Evolutionary conservation across 352 stramenopile species (phyloP).

Genomic region (Stramenopiles sp.): DNA sequence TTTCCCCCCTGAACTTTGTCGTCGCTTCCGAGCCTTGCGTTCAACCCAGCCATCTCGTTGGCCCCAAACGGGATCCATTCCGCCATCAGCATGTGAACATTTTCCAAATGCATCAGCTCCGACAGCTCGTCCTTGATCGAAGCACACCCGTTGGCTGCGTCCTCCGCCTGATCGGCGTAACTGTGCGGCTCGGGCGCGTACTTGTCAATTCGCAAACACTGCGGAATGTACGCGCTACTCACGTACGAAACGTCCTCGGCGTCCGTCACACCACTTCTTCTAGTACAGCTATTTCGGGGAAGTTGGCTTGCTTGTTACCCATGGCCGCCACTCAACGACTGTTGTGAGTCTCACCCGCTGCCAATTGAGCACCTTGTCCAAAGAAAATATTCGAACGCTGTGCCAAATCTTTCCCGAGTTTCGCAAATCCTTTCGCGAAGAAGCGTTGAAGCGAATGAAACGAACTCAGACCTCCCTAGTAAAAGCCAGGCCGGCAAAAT

Average conservation of each 20-base stretch:
- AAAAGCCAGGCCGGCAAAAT: no score
- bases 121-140: constrained; percentile 82
- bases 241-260: constrained; percentile 93
- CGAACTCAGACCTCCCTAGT: no score
- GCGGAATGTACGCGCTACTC: constrained; percentile 85
- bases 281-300: no score
- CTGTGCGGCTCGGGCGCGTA: constrained; percentile 77
- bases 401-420: no score
- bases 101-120: constrained; percentile 92
- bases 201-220: constrained; percentile 68
- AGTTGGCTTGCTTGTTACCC: no score
- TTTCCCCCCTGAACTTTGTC: constrained; percentile 85
- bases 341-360: no score
- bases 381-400: no score
- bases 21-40: constrained; percentile 80
- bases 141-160: constrained; percentile 66
- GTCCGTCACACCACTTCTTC: constrained; percentile 81
- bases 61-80: constrained; percentile 94
- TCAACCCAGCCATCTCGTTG: constrained; percentile 91
- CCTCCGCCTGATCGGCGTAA: constrained; percentile 80
- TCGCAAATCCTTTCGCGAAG: no score
- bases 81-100: constrained; percentile 84
- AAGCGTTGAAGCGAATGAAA: no score
- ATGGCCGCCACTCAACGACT: no score
- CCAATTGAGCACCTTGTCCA: no score